Evolutionary conservation across 31 red algal genomes (phyloP).

Genomic region (Odonthalia washingtoniensis): DNA sequence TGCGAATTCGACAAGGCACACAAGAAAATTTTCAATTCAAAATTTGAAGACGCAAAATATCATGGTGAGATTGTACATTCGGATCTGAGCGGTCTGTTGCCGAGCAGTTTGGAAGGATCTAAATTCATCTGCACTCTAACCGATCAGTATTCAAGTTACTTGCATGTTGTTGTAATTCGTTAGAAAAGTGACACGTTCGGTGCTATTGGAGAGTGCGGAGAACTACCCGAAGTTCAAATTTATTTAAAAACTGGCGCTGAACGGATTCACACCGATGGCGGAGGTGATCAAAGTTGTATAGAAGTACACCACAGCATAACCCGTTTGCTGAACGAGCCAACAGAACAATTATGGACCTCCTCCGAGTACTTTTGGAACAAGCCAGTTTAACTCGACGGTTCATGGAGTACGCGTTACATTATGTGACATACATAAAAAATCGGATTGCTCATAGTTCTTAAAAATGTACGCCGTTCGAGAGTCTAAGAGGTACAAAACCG

Average conservation of each 20-base stretch:
- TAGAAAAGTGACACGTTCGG: neutral
- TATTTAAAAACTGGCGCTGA: neutral
- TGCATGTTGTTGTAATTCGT: neutral
- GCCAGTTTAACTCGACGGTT: neutral
- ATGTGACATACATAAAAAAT: neutral
- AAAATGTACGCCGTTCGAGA: neutral
- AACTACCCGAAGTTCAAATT: neutral
- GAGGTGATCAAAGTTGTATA: neutral
- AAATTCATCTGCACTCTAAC: neutral
- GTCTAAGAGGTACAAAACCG: neutral
- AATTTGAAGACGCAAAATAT: neutral
- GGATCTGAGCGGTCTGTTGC: neutral
- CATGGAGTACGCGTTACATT: neutral
- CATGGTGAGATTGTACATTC: slow-evolving; percentile 9
- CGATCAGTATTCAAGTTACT: neutral
- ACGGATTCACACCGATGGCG: neutral
- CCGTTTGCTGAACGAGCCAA: neutral
- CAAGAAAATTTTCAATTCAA: neutral
- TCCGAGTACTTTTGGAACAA: neutral
- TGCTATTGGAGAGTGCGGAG: neutral
- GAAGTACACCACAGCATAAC: neutral
- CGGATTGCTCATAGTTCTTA: neutral
- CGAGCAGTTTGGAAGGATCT: neutral
- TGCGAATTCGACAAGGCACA: too few relatives aligned
- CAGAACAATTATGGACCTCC: neutral